Conservation (phyloP, 495 filamentous ascomycete species). For the Xylaria palmicola region DNA sequence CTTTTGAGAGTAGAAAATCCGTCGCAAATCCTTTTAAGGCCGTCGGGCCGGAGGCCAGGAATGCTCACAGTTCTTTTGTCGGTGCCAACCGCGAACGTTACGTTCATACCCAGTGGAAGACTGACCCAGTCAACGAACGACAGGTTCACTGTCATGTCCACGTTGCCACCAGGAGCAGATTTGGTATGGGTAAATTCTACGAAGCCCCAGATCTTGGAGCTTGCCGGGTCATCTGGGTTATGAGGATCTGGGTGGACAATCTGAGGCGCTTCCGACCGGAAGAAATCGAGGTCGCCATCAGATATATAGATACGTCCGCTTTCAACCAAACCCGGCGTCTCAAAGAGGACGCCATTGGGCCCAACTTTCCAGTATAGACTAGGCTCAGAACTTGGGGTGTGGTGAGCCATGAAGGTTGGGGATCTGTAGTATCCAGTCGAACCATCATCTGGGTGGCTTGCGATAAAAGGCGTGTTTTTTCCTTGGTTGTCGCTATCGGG, state of each 20-base stretch:
- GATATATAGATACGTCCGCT: slow-evolving; percentile 13
- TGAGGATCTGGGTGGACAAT: slow-evolving; percentile 14
- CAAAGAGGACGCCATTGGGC: not conserved
- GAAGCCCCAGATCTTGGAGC: slow-evolving; percentile 47
- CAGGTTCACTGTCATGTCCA: slow-evolving; percentile 35
- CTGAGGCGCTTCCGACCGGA: not conserved
- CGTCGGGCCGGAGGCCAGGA: slow-evolving; percentile 41
- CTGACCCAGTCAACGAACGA: slow-evolving; percentile 46
- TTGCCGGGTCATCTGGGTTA: slow-evolving; percentile 59
- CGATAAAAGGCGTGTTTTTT: not conserved
- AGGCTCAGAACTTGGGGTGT: not conserved
- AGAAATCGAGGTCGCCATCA: slow-evolving; percentile 9
- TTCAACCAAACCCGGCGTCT: not conserved
- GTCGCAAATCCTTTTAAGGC: slow-evolving; percentile 31
- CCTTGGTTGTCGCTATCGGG: not conserved
- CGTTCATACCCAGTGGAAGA: slow-evolving; percentile 32
- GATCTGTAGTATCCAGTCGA: slow-evolving; percentile 3
- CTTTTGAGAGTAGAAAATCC: slow-evolving; percentile 25
- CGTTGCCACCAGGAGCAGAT: slow-evolving; percentile 30
- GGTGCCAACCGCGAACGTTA: slow-evolving; percentile 21
- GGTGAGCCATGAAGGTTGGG: not conserved
- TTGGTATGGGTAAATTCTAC: slow-evolving; percentile 35
- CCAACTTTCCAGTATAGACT: not conserved
- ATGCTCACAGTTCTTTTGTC: slow-evolving; percentile 44
- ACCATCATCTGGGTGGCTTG: not conserved